A percentile compares a stretch with the other conserved stretches of the same genome.
Evolutionary conservation across 768 basidiomycete species (phyloP).

Genomic region (Hemileccinum rubropunctum): DNA sequence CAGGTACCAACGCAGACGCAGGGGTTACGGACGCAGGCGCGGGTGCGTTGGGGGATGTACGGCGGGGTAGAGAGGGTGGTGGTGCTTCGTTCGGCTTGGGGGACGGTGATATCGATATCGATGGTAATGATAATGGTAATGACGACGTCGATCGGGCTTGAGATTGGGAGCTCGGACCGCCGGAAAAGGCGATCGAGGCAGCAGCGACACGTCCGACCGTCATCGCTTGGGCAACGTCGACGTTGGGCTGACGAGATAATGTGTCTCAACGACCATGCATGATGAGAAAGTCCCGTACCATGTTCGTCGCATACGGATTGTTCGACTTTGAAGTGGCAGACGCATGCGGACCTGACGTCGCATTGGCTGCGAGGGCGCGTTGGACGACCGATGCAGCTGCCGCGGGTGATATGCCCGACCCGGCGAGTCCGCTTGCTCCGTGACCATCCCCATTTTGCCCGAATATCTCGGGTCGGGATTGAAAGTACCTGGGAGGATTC

Average conservation of each 20-base stretch:
- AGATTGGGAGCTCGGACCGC: neutral
- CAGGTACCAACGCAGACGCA: constrained; percentile 6
- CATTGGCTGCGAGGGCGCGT: constrained; percentile 41
- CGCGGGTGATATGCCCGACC: constrained; percentile 19
- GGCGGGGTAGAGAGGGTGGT: neutral
- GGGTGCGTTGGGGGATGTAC: neutral
- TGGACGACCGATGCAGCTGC: constrained; percentile 43
- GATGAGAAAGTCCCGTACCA: constrained; percentile 26
- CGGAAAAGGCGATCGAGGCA: constrained; percentile 45
- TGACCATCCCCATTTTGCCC: constrained; percentile 25
- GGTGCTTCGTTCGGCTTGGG: too few species aligned
- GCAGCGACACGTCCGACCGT: constrained; percentile 52
- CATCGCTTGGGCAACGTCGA: constrained; percentile 40
- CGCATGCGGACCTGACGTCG: too few species aligned
- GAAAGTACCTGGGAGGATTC: constrained; percentile 57
- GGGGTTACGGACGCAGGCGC: constrained; percentile 23
- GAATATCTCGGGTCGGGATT: constrained; percentile 66
- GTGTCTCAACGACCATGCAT: too few species aligned
- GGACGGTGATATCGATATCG: too few species aligned
- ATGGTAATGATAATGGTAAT: too few species aligned
- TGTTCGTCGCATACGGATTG: constrained; percentile 29
- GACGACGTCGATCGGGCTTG: too few species aligned
- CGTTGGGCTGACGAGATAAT: constrained; percentile 26
- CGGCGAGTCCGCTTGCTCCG: constrained; percentile 18
- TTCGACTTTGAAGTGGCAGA: constrained; percentile 31